These are phyloP conservation scores for Bipolaris bicolor DNA, from an alignment of 2,329 filamentous ascomycete species.

Conservation along the genomic window DNA sequence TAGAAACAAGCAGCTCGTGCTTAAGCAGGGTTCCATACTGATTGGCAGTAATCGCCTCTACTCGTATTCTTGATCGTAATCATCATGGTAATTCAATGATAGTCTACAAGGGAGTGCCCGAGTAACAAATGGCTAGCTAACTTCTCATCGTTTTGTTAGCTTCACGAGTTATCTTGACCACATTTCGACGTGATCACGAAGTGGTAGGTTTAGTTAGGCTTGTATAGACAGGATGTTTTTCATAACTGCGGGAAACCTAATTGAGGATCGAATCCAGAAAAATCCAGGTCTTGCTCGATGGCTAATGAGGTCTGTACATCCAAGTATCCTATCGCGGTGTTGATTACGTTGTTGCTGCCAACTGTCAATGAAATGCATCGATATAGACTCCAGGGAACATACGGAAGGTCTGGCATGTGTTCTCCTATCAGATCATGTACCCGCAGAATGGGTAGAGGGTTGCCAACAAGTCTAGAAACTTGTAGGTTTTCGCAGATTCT, in stretches of 20 bases:
- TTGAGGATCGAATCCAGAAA: background rate
- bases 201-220: no score
- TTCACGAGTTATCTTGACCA: no score
- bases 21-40: no score
- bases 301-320: background rate
- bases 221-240: no score
- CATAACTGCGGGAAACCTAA: background rate
- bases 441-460: background rate
- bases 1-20: no score
- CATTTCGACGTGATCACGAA: no score
- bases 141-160: no score
- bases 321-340: background rate
- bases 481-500: background rate
- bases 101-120: no score
- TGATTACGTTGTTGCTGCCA: background rate
- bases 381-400: background rate
- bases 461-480: background rate
- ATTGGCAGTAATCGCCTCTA: no score
- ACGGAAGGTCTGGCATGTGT: background rate
- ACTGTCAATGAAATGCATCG: background rate
- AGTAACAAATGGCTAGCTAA: no score
- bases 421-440: conserved; percentile 1
- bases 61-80: no score
- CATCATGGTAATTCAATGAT: no score
- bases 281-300: background rate